Evolutionary conservation across 2,329 filamentous ascomycete genomes (phyloP), one percentile per base, ranked within the genome.

Genomic region (Colletotrichum nymphaeae): DNA sequence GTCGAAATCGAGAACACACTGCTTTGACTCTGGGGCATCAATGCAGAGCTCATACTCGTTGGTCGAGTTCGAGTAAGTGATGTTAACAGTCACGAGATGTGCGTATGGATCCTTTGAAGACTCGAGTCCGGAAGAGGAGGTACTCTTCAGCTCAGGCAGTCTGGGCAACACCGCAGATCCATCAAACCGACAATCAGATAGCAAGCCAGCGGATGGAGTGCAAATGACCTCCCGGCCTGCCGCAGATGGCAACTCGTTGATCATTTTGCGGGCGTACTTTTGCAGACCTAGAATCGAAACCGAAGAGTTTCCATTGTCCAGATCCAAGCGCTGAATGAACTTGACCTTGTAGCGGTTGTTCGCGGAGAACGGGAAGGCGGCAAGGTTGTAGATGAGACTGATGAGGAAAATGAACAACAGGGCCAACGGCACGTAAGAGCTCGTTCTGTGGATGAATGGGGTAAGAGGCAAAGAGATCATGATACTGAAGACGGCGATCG

Each of bases 361-460:
- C 26, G 89, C 84, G 0, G 94, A 97, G 83, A 98, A 98, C 0
- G 97, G 97, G 81, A 98, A 98, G 1, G 94, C 94, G 2, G 90
- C 84, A 5, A 98, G 89, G 79, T 97, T 97, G 85, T 98, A 98
- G 69, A 95, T 88, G 32, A 97, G 84, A 35, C 88, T 94, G 28
- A 90, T 79, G 74, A 95, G 94, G 14, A 73, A 52, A 9, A 98
- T 85, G 14, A 92, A 80, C 32, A 97, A 86, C 19, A 98, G 82
- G 77, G 97, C 92, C 0, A 93, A 84, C 0, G 97, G 95, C 4
- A 98, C 81, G 73, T 97, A 95, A 79, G 93, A 93, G 1, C 93
- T 94, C 75, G 97, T 91, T 56, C 96, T 93, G 81, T 98, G 95
- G 53, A 98, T 88, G 80, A 97, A 97, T 0, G 97, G 97, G 0